Percentiles rank a stretch among this genome's conserved stretches.
Conservation (phyloP, 257 asterid genomes). For the Nicotiana tabacum region DNA sequence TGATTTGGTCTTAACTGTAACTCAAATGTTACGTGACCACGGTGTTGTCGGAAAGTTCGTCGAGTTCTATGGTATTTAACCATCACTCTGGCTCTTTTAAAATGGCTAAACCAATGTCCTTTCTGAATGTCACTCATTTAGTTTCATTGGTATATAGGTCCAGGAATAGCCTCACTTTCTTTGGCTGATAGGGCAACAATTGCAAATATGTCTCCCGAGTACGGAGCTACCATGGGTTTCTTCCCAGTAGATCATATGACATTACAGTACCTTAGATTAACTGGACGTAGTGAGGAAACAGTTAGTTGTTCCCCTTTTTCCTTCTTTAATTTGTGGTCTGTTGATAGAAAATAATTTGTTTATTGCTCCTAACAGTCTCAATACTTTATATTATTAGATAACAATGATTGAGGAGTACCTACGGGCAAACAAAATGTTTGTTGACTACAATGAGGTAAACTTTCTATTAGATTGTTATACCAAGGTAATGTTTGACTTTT, state of each 20-base stretch:
- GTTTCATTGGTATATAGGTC: constrained; percentile 38
- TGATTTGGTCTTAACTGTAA: constrained; percentile 87
- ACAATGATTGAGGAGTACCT: constrained; percentile 81
- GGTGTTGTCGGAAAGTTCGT: constrained; percentile 93
- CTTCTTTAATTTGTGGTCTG: neutral
- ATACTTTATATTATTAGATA: constrained; percentile 42
- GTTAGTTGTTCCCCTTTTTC: constrained; percentile 29
- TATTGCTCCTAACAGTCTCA: neutral
- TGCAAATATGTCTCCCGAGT: constrained; percentile 96
- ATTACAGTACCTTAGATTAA: constrained; percentile 66
- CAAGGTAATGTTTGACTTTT: neutral
- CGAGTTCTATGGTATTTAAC: constrained; percentile 55
- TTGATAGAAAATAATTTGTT: neutral
- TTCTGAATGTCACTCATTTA: constrained; percentile 1
- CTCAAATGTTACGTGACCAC: constrained; percentile 84
- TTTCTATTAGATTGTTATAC: neutral
- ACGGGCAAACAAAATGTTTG: constrained; percentile 77
- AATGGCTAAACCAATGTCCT: neutral
- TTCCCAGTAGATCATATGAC: constrained; percentile 94
- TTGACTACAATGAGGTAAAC: constrained; percentile 74
- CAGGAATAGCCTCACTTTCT: constrained; percentile 73
- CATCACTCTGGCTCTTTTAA: neutral
- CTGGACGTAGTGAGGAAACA: constrained; percentile 82
- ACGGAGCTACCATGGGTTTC: constrained; percentile 98
- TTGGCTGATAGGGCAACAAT: constrained; percentile 93